A percentile compares a stretch with the other conserved stretches of the same genome.
These are phyloP conservation scores for Aurinia saxatilis DNA, from an alignment of 345 rosid species.

Conservation along the genomic window DNA sequence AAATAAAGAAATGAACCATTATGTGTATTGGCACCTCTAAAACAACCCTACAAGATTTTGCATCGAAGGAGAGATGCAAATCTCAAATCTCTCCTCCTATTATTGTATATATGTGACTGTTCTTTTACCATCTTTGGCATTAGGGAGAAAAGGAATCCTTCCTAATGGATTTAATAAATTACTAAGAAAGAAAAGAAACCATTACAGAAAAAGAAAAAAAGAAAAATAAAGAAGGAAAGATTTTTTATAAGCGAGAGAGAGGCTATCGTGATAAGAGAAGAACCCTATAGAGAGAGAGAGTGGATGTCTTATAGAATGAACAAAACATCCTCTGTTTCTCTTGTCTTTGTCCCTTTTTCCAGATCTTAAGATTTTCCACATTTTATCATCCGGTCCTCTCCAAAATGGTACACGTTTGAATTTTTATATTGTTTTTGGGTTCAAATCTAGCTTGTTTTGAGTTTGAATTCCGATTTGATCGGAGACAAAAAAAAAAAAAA, in stretches of 20 bases:
- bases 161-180: constrained; percentile 31
- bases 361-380: constrained; percentile 69
- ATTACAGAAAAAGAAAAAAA: too few relatives aligned
- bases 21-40: too few relatives aligned
- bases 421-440: not conserved
- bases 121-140: constrained; percentile 34
- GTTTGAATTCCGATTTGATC: too few relatives aligned
- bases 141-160: constrained; percentile 46
- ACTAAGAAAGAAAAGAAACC: constrained; percentile 14
- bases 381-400: constrained; percentile 52
- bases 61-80: constrained; percentile 13
- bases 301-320: constrained; percentile 38
- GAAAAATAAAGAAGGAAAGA: constrained; percentile 47
- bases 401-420: constrained; percentile 64
- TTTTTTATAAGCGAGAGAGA: constrained; percentile 39
- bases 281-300: constrained; percentile 25
- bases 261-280: constrained; percentile 28
- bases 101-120: constrained; percentile 41
- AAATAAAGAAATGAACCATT: too few relatives aligned
- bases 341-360: constrained; percentile 40
- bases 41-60: too few relatives aligned
- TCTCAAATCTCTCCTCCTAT: constrained; percentile 29
- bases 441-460: constrained; percentile 12
- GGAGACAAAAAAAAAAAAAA: too few relatives aligned
- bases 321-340: constrained; percentile 54